These are phyloP conservation scores for Penicillium sp. DNA, from an alignment of 2,329 filamentous ascomycete genomes.

Conservation along the genomic window DNA sequence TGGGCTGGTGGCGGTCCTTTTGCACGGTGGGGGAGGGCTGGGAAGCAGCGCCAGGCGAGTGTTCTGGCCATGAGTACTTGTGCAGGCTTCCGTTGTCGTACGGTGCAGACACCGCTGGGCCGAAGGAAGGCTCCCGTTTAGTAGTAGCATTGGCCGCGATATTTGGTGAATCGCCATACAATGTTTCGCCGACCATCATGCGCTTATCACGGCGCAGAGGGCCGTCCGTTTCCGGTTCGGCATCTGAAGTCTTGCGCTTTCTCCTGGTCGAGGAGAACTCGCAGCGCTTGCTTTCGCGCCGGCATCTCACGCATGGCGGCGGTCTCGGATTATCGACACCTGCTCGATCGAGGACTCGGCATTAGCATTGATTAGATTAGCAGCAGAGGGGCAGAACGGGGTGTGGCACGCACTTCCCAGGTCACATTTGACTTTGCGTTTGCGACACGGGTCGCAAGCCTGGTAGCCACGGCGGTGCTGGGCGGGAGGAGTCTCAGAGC, in stretches of 20 bases:
- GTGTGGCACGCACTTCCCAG: slow-evolving; percentile 39
- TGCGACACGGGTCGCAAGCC: slow-evolving; percentile 47
- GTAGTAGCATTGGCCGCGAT: slow-evolving; percentile 18
- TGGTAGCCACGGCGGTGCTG: slow-evolving; percentile 47
- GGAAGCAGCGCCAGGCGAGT: slow-evolving; percentile 19
- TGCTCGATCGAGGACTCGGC: slow-evolving; percentile 17
- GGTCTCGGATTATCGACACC: slow-evolving; percentile 88
- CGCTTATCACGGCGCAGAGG: slow-evolving; percentile 42
- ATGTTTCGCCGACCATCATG: slow-evolving; percentile 52
- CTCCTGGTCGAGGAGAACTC: slow-evolving; percentile 92
- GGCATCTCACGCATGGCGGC: slow-evolving; percentile 88
- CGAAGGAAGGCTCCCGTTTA: slow-evolving; percentile 21
- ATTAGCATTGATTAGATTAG: slow-evolving; percentile 1
- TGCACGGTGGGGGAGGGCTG: slow-evolving; percentile 19
- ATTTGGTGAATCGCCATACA: slow-evolving; percentile 23
- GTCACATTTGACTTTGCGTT: slow-evolving; percentile 49
- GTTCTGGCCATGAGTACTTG: slow-evolving; percentile 29
- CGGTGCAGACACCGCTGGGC: slow-evolving; percentile 22
- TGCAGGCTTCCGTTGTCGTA: slow-evolving; percentile 24
- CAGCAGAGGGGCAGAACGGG: not conserved
- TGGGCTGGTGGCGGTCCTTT: slow-evolving; percentile 26
- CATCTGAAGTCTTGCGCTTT: slow-evolving; percentile 70
- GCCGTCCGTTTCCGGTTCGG: slow-evolving; percentile 41
- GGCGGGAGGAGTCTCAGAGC: slow-evolving; percentile 30
- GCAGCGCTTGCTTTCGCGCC: slow-evolving; percentile 92